Evolutionary conservation across 1,139 yeast genomes (phyloP), one percentile per base, ranked within the genome.

Genomic region (Yamadazyma triangularis): DNA sequence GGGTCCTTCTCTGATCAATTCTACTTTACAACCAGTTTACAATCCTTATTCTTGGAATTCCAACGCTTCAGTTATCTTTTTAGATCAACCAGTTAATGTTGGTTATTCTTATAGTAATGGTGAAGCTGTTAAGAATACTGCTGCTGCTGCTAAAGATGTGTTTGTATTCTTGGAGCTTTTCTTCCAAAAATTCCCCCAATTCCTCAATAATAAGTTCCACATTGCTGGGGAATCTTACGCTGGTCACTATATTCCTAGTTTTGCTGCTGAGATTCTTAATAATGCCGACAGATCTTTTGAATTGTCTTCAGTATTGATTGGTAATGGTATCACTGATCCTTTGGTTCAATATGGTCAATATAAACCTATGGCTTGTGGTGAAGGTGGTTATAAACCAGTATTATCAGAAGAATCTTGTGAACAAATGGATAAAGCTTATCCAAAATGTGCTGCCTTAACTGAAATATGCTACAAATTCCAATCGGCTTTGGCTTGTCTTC

Each of bases 1-100:
- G 52, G 96, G 96, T 15, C 93, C 96, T 18, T 73, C 95, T 2
- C 72, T 84, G 13, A 79, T 88, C 41, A 78, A 73, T 45, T 53
- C 71, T 20, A 71, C 80, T 36, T 62, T 83, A 46, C 75, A 79
- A 51, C 93, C 94, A 18, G 73, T 79, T 33, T 66, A 64, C 60
- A 87, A 87, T 63, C 89, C 89, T 27, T 64, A 75, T 60, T 74
- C 95, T 9, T 88, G 96, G 96, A 88, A 87, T 60, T 67, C 75
- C 44, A 87, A 87, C 50, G 96, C 96, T 15, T 76, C 91, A 12
- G 91, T 88, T 25, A 85, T 89, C 51, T 89, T 85, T 69, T 73
- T 89, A 50, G 97, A 89, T 59, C 96, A 88, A 61, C 97, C 97
- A 2, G 95, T 88, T 33, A 86, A 87, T 41, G 95, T 85, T 31